phyloP scores from a whole-genome alignment of 1,139 yeast species.

The Kodamaea derodonti region DNA sequence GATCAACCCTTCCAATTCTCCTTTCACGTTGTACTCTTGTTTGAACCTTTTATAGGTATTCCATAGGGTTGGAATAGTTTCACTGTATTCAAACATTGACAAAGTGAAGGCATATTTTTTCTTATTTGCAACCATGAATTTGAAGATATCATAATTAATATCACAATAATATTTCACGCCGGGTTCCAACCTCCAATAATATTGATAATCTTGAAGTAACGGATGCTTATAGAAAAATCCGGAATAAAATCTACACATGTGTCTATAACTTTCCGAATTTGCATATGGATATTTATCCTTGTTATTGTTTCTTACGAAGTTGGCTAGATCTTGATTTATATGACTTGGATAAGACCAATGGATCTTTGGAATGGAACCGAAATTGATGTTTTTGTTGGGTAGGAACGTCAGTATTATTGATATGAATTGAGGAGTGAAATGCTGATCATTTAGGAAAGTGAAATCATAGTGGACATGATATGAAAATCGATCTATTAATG shows the following conservation, averaged over 20 bases:
- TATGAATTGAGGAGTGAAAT: constrained; percentile 25
- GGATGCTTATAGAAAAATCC: constrained; percentile 34
- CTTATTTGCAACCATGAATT: constrained; percentile 18
- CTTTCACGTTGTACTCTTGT: constrained; percentile 4
- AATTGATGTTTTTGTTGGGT: constrained; percentile 21
- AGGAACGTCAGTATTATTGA: constrained; percentile 18
- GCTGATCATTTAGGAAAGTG: constrained; percentile 33
- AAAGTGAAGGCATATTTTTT: constrained; percentile 24
- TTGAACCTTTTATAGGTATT: constrained; percentile 12
- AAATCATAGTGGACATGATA: constrained; percentile 26
- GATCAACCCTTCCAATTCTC: constrained; percentile 8
- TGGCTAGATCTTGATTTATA: constrained; percentile 22
- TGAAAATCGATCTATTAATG: constrained; percentile 18
- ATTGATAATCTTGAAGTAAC: constrained; percentile 26
- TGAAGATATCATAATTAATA: constrained; percentile 27
- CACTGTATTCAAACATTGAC: constrained; percentile 30
- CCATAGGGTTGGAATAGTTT: constrained; percentile 35
- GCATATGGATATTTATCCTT: constrained; percentile 18
- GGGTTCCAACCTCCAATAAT: constrained; percentile 37
- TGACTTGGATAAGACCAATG: constrained; percentile 34
- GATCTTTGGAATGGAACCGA: constrained; percentile 25
- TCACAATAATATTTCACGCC: constrained; percentile 25
- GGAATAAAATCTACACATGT: constrained; percentile 35
- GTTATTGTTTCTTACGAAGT: constrained; percentile 5
- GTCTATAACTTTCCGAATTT: constrained; percentile 29